Conservation (phyloP, 495 filamentous ascomycete species). For the Massariosphaeria phaeospora region DNA sequence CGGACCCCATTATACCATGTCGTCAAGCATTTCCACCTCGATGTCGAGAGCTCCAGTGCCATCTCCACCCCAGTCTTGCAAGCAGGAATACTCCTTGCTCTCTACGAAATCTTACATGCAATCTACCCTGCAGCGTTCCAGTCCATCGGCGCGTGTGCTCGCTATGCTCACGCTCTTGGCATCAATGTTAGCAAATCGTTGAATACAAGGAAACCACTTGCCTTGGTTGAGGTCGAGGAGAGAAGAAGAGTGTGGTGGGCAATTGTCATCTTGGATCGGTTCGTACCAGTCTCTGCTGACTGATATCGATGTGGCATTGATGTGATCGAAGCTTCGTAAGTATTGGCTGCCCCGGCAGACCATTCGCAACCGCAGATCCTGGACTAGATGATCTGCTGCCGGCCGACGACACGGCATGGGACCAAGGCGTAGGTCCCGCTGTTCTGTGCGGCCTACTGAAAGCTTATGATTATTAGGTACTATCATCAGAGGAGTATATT, state of each 20-base stretch:
- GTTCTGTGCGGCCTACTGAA: neutral
- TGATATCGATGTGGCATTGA: constrained; percentile 3
- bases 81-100: constrained; percentile 36
- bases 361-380: constrained; percentile 20
- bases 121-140: constrained; percentile 42
- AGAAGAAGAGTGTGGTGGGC: constrained; percentile 24
- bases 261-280: constrained; percentile 25
- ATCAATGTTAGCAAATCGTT: constrained; percentile 3
- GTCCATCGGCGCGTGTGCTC: constrained; percentile 39
- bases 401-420: constrained; percentile 14
- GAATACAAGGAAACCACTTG: constrained; percentile 9
- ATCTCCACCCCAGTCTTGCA: constrained; percentile 33
- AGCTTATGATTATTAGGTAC: constrained; percentile 4
- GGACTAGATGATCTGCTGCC: constrained; percentile 14
- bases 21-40: constrained; percentile 14
- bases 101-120: constrained; percentile 42
- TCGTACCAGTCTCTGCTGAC: constrained; percentile 7
- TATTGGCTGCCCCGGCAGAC: constrained; percentile 20
- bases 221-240: constrained; percentile 18
- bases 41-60: constrained; percentile 10
- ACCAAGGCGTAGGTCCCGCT: constrained; percentile 16
- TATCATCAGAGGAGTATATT: constrained; percentile 7
- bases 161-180: constrained; percentile 33
- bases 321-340: constrained; percentile 13
- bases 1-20: constrained; percentile 12